phyloP scores from a whole-genome alignment of 805 yeast genomes.

The Lipomyces chichibuensis region DNA sequence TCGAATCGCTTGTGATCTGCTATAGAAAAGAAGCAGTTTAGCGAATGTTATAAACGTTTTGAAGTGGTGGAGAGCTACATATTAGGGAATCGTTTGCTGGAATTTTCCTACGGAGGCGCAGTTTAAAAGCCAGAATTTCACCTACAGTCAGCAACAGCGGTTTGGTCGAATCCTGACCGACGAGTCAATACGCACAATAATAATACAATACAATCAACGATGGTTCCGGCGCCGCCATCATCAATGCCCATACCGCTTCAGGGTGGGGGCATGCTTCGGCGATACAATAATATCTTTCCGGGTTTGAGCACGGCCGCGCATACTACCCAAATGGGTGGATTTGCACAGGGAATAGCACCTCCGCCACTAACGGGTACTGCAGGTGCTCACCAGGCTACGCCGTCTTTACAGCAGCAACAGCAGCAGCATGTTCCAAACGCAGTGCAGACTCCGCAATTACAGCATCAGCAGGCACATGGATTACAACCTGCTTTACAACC shows the following conservation, averaged over 20 bases:
- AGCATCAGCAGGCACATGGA: slow-evolving; percentile 30
- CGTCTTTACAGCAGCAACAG: slow-evolving; percentile 22
- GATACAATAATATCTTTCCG: slow-evolving; percentile 17
- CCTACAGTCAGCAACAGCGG: not conserved
- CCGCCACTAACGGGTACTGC: slow-evolving; percentile 11
- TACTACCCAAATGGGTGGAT: slow-evolving; percentile 9
- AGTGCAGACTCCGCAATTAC: slow-evolving; percentile 34
- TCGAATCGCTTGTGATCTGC: not conserved
- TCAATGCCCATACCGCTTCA: slow-evolving; percentile 14
- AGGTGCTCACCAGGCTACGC: not conserved
- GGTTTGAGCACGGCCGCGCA: not conserved
- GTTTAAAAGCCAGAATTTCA: not conserved
- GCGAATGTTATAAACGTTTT: not conserved
- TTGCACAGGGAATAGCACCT: slow-evolving; percentile 1
- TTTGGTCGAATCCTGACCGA: not conserved
- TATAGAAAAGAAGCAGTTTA: not conserved
- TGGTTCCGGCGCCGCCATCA: slow-evolving; percentile 16
- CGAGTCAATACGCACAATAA: not conserved
- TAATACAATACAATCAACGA: not conserved
- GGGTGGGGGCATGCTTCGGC: slow-evolving; percentile 13
- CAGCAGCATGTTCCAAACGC: slow-evolving; percentile 27
- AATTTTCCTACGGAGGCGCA: not conserved
- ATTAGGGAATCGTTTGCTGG: not conserved
- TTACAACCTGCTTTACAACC: slow-evolving; percentile 32
- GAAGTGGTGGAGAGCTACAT: not conserved